phyloP scores from a whole-genome alignment of 2,329 filamentous ascomycete genomes.

The Fusarium sp. region DNA sequence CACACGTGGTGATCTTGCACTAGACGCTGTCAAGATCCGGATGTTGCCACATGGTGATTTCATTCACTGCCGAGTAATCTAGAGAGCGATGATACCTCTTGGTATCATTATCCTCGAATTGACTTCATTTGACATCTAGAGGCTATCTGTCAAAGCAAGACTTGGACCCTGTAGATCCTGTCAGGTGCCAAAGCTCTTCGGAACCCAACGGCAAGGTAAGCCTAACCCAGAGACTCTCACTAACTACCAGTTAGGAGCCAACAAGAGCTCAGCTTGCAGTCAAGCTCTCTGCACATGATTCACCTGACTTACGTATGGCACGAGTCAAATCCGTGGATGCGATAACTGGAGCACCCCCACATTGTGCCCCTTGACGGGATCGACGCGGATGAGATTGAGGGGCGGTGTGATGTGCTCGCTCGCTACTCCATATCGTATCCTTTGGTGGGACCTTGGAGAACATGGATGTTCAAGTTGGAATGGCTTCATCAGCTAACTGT shows the following conservation, averaged over 20 bases:
- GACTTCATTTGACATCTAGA: not conserved
- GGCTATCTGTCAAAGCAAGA: not conserved
- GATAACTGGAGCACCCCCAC: not conserved
- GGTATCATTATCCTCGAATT: not conserved
- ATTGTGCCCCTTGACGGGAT: not conserved
- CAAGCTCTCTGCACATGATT: not conserved
- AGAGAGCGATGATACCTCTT: not conserved
- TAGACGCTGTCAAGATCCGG: not conserved
- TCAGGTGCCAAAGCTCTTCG: not conserved
- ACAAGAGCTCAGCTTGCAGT: not conserved
- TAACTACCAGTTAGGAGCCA: not conserved
- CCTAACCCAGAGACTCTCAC: not conserved
- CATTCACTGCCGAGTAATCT: not conserved
- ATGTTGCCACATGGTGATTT: not conserved
- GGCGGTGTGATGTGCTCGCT: not conserved
- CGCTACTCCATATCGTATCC: not conserved
- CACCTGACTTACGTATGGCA: not conserved
- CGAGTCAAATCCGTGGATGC: not conserved
- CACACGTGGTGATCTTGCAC: not conserved
- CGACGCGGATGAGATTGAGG: not conserved
- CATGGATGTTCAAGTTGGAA: not conserved
- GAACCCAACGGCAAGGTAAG: not conserved
- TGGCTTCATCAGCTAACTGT: not conserved
- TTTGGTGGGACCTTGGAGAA: not conserved
- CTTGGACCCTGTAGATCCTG: not conserved